phyloP scores from a whole-genome alignment of 2,329 filamentous ascomycete genomes.

The Microdochium paspali region DNA sequence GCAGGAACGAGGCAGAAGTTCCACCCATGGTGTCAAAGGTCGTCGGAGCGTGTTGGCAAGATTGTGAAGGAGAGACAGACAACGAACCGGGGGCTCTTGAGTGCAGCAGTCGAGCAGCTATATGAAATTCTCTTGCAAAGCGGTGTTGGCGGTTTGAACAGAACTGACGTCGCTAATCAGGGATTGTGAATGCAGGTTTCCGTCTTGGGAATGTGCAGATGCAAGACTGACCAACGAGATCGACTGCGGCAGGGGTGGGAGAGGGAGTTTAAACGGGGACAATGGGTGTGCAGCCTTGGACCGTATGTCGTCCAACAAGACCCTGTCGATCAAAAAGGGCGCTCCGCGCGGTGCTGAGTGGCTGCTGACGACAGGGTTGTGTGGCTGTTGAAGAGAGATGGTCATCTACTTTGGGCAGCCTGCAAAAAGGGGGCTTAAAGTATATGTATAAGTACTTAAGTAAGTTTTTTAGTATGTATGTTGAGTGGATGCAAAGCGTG shows the following conservation, averaged over 20 bases:
- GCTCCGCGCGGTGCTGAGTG: not conserved
- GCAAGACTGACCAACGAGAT: not conserved
- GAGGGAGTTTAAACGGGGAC: not conserved
- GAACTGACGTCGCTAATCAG: not conserved
- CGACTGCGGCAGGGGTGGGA: not conserved
- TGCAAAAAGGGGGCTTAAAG: too few relatives aligned
- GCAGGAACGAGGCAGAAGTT: not conserved
- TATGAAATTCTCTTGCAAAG: not conserved
- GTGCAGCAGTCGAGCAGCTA: not conserved
- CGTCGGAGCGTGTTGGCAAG: too few relatives aligned
- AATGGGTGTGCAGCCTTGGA: not conserved
- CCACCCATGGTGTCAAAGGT: not conserved
- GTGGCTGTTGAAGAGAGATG: not conserved
- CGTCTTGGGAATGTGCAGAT: not conserved
- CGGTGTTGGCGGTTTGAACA: not conserved
- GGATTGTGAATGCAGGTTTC: not conserved
- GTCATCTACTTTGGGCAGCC: too few relatives aligned
- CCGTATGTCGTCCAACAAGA: not conserved
- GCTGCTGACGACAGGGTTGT: not conserved
- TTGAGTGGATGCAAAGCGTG: too few relatives aligned
- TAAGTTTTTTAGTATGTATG: too few relatives aligned
- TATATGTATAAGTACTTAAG: too few relatives aligned
- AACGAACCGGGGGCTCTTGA: too few relatives aligned
- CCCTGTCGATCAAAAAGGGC: not conserved
- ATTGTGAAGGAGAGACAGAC: too few relatives aligned